phyloP scores from a whole-genome alignment of 1,284 basidiomycete species.

The Pyrrhoderma noxium region DNA sequence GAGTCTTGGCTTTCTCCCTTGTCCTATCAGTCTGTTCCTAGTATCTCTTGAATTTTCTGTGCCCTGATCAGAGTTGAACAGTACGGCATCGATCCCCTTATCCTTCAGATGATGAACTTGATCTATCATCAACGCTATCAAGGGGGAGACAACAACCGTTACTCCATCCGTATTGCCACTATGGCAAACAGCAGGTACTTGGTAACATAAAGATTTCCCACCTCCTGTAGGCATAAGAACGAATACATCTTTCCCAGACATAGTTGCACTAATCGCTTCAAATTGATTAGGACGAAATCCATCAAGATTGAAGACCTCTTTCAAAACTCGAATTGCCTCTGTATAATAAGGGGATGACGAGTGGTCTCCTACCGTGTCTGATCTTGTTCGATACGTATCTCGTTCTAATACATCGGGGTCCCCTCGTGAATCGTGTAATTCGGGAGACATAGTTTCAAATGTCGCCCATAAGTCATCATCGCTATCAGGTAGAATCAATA shows the following conservation, averaged over 20 bases:
- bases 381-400: no score
- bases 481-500: not conserved
- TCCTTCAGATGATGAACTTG: constrained; percentile 72
- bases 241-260: constrained; percentile 83
- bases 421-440: not conserved
- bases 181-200: constrained; percentile 81
- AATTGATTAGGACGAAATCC: constrained; percentile 81
- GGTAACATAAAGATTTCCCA: constrained; percentile 85
- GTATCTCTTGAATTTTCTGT: constrained; percentile 37
- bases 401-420: no score
- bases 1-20: constrained; percentile 47
- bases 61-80: constrained; percentile 60
- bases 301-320: constrained; percentile 58
- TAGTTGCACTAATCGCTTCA: constrained; percentile 77
- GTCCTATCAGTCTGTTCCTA: constrained; percentile 33
- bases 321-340: constrained; percentile 61
- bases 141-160: constrained; percentile 87
- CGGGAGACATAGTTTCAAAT: not conserved
- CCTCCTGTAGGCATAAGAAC: constrained; percentile 97
- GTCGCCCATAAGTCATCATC: constrained; percentile 4
- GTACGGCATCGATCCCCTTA: constrained; percentile 66
- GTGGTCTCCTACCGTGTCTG: not conserved
- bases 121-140: constrained; percentile 87
- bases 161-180: constrained; percentile 71
- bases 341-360: constrained; percentile 31